phyloP scores from a whole-genome alignment of 2,329 filamentous ascomycete species.

The Claviceps arundinis region DNA sequence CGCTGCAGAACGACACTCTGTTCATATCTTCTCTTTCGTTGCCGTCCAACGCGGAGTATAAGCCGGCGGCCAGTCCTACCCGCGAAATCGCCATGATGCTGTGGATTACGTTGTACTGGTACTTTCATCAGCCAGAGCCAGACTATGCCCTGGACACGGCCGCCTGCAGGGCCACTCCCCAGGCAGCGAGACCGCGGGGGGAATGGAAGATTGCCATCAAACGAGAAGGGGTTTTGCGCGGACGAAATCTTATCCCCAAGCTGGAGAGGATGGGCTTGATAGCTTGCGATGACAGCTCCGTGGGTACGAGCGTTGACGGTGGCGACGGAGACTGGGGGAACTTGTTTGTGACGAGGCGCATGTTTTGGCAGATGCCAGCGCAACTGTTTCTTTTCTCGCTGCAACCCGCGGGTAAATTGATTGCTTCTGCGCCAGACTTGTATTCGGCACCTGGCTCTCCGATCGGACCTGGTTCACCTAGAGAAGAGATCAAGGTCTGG shows the following conservation, averaged over 20 bases:
- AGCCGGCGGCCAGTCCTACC: slow-evolving; percentile 65
- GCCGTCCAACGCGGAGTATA: slow-evolving; percentile 67
- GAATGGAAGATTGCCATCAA: slow-evolving; percentile 81
- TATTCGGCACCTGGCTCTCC: slow-evolving; percentile 37
- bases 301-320: slow-evolving; percentile 52
- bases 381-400: slow-evolving; percentile 80
- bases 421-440: slow-evolving; percentile 23
- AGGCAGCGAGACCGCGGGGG: slow-evolving; percentile 59
- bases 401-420: slow-evolving; percentile 37
- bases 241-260: slow-evolving; percentile 73
- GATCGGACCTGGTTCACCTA: slow-evolving; percentile 13
- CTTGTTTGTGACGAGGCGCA: slow-evolving; percentile 69
- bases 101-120: slow-evolving; percentile 91
- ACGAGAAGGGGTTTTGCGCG: slow-evolving; percentile 76
- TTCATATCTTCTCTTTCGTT: slow-evolving; percentile 89
- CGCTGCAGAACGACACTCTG: slow-evolving; percentile 63
- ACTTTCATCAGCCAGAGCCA: slow-evolving; percentile 80
- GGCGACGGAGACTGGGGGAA: slow-evolving; percentile 54
- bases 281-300: slow-evolving; percentile 58
- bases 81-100: slow-evolving; percentile 93
- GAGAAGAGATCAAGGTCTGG: slow-evolving; percentile 1
- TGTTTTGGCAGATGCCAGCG: slow-evolving; percentile 88
- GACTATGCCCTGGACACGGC: slow-evolving; percentile 48
- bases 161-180: slow-evolving; percentile 51
- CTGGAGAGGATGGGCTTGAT: slow-evolving; percentile 88